Conservation (phyloP, 345 rosid genomes). For the Salix brachista region DNA sequence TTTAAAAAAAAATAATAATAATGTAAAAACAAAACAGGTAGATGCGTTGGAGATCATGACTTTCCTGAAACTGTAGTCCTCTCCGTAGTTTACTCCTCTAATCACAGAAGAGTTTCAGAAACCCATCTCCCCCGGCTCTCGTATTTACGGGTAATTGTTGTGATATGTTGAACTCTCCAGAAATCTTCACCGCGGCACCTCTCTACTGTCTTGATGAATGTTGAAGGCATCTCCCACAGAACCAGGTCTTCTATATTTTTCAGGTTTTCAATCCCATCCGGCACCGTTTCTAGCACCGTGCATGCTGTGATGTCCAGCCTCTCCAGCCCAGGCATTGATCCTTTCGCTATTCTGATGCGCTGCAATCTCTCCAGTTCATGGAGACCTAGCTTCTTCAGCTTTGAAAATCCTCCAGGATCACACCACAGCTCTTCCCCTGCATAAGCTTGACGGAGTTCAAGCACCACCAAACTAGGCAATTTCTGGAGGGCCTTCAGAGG, state of each 20-base stretch:
- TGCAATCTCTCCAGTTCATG: background rate
- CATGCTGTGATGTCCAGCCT: background rate
- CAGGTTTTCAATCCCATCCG: slow-evolving; percentile 4
- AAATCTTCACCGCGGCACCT: background rate
- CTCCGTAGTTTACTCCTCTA: background rate
- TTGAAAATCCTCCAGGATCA: background rate
- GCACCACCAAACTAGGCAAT: slow-evolving; percentile 5
- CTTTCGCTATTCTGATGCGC: background rate
- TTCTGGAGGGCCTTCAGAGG: background rate
- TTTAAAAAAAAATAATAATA: too few relatives aligned
- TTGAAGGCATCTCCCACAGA: slow-evolving; percentile 6
- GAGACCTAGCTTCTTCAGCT: background rate
- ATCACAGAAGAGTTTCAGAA: background rate
- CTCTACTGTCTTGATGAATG: background rate
- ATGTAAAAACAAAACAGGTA: too few relatives aligned
- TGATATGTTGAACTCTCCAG: slow-evolving; percentile 7
- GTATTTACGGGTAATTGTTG: background rate
- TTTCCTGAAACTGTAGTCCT: background rate
- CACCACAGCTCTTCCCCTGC: slow-evolving; percentile 6
- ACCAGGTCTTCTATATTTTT: background rate
- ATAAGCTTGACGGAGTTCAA: slow-evolving; percentile 11
- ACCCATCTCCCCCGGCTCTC: background rate
- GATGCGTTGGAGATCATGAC: background rate
- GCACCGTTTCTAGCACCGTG: background rate
- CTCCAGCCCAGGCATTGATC: slow-evolving; percentile 3